Percentiles rank a stretch among this genome's conserved stretches.
phyloP scores from a whole-genome alignment of 208 protist species.

The Porcisia deanei region DNA sequence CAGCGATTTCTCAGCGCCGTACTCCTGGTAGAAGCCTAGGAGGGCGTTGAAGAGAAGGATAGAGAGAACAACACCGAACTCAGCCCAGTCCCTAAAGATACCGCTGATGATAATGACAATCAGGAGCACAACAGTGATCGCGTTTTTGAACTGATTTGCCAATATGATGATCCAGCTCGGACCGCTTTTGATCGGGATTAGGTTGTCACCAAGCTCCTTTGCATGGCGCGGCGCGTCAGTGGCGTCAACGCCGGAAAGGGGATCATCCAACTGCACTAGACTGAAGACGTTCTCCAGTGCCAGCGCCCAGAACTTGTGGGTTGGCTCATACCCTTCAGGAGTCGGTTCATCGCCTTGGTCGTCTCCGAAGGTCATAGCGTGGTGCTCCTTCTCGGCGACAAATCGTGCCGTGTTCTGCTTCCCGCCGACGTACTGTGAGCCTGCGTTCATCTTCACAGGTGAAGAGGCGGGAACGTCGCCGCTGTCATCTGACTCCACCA shows the following conservation, averaged over 20 bases:
- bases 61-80: constrained; percentile 84
- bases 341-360: constrained; percentile 62
- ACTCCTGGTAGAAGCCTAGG: constrained; percentile 91
- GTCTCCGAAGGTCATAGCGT: constrained; percentile 56
- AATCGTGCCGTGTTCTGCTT: not conserved
- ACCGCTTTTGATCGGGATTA: constrained; percentile 80
- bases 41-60: constrained; percentile 88
- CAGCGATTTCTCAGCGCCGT: constrained; percentile 82
- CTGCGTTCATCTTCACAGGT: constrained; percentile 4
- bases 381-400: constrained; percentile 19
- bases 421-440: not conserved
- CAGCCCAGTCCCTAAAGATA: constrained; percentile 85
- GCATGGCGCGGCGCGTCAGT: constrained; percentile 55
- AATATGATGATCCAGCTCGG: constrained; percentile 72
- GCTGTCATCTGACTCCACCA: constrained; percentile 4
- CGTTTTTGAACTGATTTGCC: constrained; percentile 76
- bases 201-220: constrained; percentile 70
- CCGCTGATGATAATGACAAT: constrained; percentile 84
- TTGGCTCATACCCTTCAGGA: constrained; percentile 56
- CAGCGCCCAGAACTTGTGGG: constrained; percentile 72
- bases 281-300: constrained; percentile 66
- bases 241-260: constrained; percentile 42
- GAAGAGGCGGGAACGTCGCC: constrained; percentile 2
- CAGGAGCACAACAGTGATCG: constrained; percentile 84
- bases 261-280: constrained; percentile 75